Base-by-base conservation (phyloP, 129 eudicot species). In the Solidago caesia region DNA sequence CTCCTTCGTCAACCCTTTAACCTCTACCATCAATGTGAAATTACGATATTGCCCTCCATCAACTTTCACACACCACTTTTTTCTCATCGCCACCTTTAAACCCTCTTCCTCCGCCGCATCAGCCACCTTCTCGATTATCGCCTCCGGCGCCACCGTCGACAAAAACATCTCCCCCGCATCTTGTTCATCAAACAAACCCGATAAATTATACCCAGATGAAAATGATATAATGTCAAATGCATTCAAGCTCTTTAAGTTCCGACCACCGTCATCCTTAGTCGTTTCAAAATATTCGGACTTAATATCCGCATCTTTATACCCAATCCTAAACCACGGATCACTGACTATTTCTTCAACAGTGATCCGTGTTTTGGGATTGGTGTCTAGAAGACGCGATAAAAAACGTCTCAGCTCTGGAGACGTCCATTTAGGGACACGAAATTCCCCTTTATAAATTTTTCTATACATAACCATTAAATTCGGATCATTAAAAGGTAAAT, bases 191-290 rank as follows among this genome's bases (percentile, higher is more conserved):
- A 91, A 82, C 87, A 91, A 73, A 8, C 94, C 86, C 7, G 94
- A 84, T 7, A 91, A 59, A 29, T 85, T 75, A 4, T 75, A 80
- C 5, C 97, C 97, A 0, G 88, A 74, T 0, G 97, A 91, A 46
- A 77, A 86, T 25, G 94, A 85, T 0, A 91, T 91, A 8, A 91
- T 75, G 61, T 91, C 82, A 2, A 91, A 91, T 0, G 97, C 97
- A 26, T 91, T 91, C 29, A 63, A 29, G 33, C 6, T 6, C 68
- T 53, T 53, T 53, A 53, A 53, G 3, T 53, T 53, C 47, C 46
- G 8, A 13, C 45, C 9, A 2, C 71, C 77, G 1, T 14, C 79
- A 0, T 80, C 84, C 56, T 82, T 33, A 33, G 39, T 82, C 0
- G 70, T 7, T 44, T 74, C 79, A n/a, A 77, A 65, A 71, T 66